A percentile compares a stretch with the other conserved stretches of the same genome.
Evolutionary conservation across 2,329 filamentous ascomycete species (phyloP).

Genomic region (Parascedosporium putredinis): DNA sequence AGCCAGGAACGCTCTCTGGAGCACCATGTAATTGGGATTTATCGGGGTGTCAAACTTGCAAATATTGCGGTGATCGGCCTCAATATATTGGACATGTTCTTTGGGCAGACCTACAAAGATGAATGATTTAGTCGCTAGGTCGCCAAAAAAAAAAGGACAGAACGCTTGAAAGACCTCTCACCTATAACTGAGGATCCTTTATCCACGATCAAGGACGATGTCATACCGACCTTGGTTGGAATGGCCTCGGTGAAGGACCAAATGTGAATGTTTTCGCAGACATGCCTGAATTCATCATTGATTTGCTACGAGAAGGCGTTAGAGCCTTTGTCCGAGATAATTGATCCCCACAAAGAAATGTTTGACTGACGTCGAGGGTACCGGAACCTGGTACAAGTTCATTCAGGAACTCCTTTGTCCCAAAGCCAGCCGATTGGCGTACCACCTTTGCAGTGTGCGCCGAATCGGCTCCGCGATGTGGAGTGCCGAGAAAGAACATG

Average conservation of each 20-base stretch:
- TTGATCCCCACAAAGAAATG: background rate
- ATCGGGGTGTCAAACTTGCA: slow-evolving; percentile 17
- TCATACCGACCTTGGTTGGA: background rate
- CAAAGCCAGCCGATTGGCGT: background rate
- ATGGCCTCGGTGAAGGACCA: slow-evolving; percentile 1
- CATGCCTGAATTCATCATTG: background rate
- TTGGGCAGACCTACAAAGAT: slow-evolving; percentile 12
- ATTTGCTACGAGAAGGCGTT: background rate
- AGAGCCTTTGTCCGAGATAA: background rate
- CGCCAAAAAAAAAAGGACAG: background rate
- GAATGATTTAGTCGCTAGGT: background rate
- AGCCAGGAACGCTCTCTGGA: slow-evolving; percentile 12
- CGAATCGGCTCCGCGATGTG: background rate
- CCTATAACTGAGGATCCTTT: background rate
- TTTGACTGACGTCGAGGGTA: background rate
- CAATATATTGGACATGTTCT: slow-evolving; percentile 15
- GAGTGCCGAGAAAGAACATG: background rate
- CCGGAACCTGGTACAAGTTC: background rate
- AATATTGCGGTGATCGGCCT: slow-evolving; percentile 18
- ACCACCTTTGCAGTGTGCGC: background rate
- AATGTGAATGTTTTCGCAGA: background rate
- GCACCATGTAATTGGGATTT: slow-evolving; percentile 16
- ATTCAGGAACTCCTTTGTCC: background rate
- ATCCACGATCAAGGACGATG: background rate
- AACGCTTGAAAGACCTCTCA: background rate